Percentiles rank a stretch among this genome's conserved stretches.
Evolutionary conservation across 2,329 filamentous ascomycete species (phyloP).

Genomic region (Arthroderma sp.): DNA sequence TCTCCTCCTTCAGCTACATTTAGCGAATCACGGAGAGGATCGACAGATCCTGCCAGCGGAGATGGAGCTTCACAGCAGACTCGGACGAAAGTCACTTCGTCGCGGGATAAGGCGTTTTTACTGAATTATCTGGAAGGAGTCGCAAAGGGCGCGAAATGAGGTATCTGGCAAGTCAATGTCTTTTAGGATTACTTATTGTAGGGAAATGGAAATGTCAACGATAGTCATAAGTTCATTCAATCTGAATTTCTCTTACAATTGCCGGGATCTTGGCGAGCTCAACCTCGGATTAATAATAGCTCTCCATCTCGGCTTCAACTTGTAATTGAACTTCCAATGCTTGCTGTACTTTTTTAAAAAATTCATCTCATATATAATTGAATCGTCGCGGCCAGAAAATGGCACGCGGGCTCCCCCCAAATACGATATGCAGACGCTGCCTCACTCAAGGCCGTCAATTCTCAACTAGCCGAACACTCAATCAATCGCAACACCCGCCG

Average conservation of each 20-base stretch:
- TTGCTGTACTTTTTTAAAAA: no score
- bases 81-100: slow-evolving; percentile 36
- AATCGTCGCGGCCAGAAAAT: slow-evolving; percentile 13
- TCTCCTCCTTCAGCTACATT: slow-evolving; percentile 4
- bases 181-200: no score
- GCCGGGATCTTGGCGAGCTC: no score
- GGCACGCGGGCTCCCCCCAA: slow-evolving; percentile 15
- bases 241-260: no score
- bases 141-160: slow-evolving; percentile 25
- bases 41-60: slow-evolving; percentile 10
- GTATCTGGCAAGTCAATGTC: neutral
- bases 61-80: slow-evolving; percentile 12
- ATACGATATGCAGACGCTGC: slow-evolving; percentile 20
- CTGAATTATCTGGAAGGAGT: slow-evolving; percentile 57
- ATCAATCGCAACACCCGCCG: neutral
- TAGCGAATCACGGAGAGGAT: slow-evolving; percentile 6
- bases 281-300: no score
- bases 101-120: slow-evolving; percentile 62
- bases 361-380: no score
- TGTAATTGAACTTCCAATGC: no score
- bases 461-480: slow-evolving; percentile 12
- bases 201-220: no score
- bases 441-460: slow-evolving; percentile 17
- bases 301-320: no score
- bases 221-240: no score